phyloP scores from a whole-genome alignment of 2,329 filamentous ascomycete species.

The Tricladium varicosporioides region DNA sequence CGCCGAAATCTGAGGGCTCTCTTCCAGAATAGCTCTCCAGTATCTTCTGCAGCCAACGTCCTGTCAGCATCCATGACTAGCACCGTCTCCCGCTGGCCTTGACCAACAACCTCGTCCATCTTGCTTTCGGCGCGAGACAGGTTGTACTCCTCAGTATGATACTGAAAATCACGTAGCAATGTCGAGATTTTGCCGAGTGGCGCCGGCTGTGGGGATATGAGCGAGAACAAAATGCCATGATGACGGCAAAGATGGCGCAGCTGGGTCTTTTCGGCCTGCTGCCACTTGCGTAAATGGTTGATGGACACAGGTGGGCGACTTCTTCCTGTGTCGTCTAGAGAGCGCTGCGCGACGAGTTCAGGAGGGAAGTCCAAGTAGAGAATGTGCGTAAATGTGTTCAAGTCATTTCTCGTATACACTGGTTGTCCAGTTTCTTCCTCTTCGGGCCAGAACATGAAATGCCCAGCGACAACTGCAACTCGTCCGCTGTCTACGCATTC shows the following conservation, averaged over 20 bases:
- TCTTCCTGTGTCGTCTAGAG: conserved; percentile 38
- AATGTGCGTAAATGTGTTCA: conserved; percentile 53
- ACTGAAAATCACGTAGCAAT: conserved; percentile 39
- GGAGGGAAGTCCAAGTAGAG: conserved; percentile 50
- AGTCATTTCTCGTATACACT: conserved; percentile 46
- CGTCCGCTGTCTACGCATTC: conserved; percentile 36
- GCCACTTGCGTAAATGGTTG: conserved; percentile 45
- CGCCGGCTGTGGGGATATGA: not conserved
- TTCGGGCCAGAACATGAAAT: conserved; percentile 54
- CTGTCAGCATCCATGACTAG: conserved; percentile 58
- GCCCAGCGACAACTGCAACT: conserved; percentile 50
- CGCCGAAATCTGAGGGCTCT: conserved; percentile 8
- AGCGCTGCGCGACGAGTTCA: conserved; percentile 38
- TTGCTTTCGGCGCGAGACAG: conserved; percentile 4
- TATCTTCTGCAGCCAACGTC: conserved; percentile 52
- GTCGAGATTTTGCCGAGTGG: conserved; percentile 22
- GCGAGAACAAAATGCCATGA: conserved; percentile 38
- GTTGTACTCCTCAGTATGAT: conserved; percentile 42
- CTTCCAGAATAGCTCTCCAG: conserved; percentile 50
- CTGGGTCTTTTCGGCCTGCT: conserved; percentile 41
- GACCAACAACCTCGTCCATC: conserved; percentile 17
- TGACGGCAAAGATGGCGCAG: conserved; percentile 44
- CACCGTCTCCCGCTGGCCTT: conserved; percentile 39
- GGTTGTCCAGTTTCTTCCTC: conserved; percentile 27
- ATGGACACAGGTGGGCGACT: conserved; percentile 35